Base-by-base conservation (phyloP, 345 rosid species). In the Arabidopsis arenosa region DNA sequence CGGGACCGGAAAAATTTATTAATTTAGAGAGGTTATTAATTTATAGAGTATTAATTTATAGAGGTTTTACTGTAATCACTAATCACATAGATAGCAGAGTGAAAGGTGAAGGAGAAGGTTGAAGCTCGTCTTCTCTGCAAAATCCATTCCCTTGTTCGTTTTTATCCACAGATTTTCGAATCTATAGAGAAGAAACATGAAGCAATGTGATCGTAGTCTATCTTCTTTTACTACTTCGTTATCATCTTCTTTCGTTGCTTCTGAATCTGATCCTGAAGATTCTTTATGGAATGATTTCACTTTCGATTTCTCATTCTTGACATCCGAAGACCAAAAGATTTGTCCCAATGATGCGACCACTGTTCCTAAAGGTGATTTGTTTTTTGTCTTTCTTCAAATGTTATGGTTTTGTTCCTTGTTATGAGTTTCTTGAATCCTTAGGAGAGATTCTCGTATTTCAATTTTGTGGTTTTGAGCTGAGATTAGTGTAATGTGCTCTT, bases 181-280 rank as follows among this genome's bases (percentile, higher is more conserved):
- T 72, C 55, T 44, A 17, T 11, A 37, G 61, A 68, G 37, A 23
- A 44, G 49, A 13, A 44, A 71, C 51, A 82, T 73, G 77, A 70
- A 68, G 75, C 76, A 58, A 48, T 48, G 73, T 70, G 73, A 60
- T 5, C 52, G 40, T 61, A 77, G 83, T 68, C 68, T 83, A 56
- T 83, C 88, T 15, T 71, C 90, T 66, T 75, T 56, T 26, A 77
- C 86, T 67, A 17, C 75, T 61, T 58, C 36, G 40, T 33, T 39
- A 5, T 51, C 54, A 2, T 39, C 63, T 30, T 39, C 63, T 30
- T 39, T 39, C 23, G 23, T 63, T 71, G 37, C 57, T 56, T 78
- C 78, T 66, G 56, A 43, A 51, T 62, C 71, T 11, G 44, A 44
- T 18, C 63, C 49, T 70, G 75, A 58, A 18, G 75, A 71, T 71